Percentiles rank a stretch among this genome's conserved stretches.
Conservation (phyloP, 2,329 filamentous ascomycete species). For the Nigrospora oryzae region DNA sequence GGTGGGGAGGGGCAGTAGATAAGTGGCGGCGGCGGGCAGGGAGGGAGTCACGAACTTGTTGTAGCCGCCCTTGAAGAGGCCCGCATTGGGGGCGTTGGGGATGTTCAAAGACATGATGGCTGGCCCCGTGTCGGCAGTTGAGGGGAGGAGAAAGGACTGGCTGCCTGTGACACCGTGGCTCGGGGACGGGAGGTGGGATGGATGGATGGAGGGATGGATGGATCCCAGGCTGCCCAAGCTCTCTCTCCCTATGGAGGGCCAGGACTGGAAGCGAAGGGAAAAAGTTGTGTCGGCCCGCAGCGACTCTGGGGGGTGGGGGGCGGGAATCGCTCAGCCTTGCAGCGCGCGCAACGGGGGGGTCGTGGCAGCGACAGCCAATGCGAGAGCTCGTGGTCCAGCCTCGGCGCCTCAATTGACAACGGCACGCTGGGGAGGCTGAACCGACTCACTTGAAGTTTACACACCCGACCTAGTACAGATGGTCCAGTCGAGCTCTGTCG, state of each 20-base stretch:
- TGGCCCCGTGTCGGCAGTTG: not conserved
- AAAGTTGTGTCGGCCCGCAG: constrained; percentile 1
- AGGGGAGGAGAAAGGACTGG: not conserved
- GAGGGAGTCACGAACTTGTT: constrained; percentile 56
- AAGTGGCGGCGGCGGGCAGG: constrained; percentile 10
- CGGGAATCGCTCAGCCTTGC: too few species aligned
- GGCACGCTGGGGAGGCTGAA: too few species aligned
- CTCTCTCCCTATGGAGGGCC: too few species aligned
- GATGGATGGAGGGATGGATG: not conserved
- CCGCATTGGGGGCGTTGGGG: constrained; percentile 84
- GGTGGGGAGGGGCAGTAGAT: constrained; percentile 5
- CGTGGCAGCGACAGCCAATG: too few species aligned
- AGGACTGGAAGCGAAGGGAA: not conserved
- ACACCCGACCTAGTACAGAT: too few species aligned
- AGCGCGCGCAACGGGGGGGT: too few species aligned
- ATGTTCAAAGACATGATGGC: constrained; percentile 84
- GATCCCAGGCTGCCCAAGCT: not conserved
- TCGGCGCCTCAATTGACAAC: too few species aligned
- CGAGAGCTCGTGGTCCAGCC: too few species aligned
- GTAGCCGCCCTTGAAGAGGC: constrained; percentile 94
- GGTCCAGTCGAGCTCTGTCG: too few species aligned
- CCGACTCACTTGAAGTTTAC: too few species aligned
- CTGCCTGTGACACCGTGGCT: not conserved
- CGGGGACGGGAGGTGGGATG: not conserved
- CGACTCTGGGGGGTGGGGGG: too few species aligned